Conservation (phyloP, 345 rosid species). For the Cardiospermum halicacabum region DNA sequence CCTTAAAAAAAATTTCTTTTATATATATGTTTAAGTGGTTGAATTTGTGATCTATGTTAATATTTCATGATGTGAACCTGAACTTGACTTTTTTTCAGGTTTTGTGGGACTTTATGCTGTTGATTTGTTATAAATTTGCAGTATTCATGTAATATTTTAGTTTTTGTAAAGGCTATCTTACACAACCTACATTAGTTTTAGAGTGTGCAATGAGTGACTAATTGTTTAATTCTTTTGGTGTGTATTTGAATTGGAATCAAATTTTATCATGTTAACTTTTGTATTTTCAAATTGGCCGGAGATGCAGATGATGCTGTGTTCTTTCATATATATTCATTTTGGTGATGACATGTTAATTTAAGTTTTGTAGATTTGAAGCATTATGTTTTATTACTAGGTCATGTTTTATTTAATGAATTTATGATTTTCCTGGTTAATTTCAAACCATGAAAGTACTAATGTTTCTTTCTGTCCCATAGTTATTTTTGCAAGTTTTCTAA, state of each 20-base stretch:
- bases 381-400: not conserved
- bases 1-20: too few species aligned
- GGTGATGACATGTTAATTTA: not conserved
- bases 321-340: too few species aligned
- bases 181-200: not conserved
- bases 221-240: not conserved
- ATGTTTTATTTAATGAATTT: not conserved
- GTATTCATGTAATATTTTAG: too few species aligned
- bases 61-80: not conserved
- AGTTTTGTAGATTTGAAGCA: not conserved
- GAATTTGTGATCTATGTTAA: not conserved
- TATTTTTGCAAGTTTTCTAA: constrained; percentile 1
- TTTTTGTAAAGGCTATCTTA: not conserved
- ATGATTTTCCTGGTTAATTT: not conserved
- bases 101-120: too few species aligned
- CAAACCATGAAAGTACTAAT: too few species aligned
- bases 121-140: not conserved
- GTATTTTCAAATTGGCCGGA: not conserved
- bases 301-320: not conserved
- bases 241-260: not conserved
- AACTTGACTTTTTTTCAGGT: not conserved
- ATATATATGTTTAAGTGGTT: not conserved
- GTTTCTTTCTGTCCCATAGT: not conserved
- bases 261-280: not conserved
- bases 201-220: not conserved